Percentiles rank a stretch among this genome's conserved stretches.
phyloP scores from a whole-genome alignment of 2,329 filamentous ascomycete genomes.

The Aureobasidium pullulans region DNA sequence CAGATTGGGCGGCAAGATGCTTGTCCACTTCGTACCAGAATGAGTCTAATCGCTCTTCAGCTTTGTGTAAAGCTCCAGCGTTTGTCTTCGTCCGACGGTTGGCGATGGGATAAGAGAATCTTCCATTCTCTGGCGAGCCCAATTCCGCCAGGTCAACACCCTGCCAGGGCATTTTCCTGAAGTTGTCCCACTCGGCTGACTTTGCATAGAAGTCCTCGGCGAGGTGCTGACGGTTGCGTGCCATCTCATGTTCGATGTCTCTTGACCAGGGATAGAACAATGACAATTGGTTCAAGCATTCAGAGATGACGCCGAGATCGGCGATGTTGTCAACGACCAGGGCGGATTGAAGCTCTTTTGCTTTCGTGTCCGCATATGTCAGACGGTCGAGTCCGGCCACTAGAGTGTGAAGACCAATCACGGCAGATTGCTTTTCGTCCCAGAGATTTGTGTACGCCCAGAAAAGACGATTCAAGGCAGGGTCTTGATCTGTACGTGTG shows the following conservation, averaged over 20 bases:
- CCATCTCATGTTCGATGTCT: background rate
- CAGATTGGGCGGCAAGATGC: background rate
- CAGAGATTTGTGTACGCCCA: background rate
- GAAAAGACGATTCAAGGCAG: conserved; percentile 1
- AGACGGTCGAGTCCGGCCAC: conserved; percentile 1
- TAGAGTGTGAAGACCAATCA: background rate
- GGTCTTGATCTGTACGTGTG: background rate
- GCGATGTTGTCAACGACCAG: background rate
- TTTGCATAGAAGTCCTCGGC: conserved; percentile 3
- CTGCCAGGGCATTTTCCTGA: conserved; percentile 16
- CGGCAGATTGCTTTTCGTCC: background rate
- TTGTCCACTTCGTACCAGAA: conserved; percentile 35
- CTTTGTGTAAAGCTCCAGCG: conserved; percentile 35
- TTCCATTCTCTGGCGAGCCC: conserved; percentile 22
- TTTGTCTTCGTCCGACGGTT: conserved; percentile 42
- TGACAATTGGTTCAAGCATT: conserved; percentile 8
- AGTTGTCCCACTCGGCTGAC: background rate
- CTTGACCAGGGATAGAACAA: conserved; percentile 16
- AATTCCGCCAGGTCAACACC: conserved; percentile 6
- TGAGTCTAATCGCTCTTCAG: conserved; percentile 42
- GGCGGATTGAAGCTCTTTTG: background rate
- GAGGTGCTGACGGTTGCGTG: background rate
- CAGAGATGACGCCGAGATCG: conserved; percentile 1
- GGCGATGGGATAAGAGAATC: conserved; percentile 42
- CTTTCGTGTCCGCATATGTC: background rate